These are phyloP conservation scores for Selaginella tamariscina DNA, from an alignment of 75 land plant genomes.

Conservation along the genomic window DNA sequence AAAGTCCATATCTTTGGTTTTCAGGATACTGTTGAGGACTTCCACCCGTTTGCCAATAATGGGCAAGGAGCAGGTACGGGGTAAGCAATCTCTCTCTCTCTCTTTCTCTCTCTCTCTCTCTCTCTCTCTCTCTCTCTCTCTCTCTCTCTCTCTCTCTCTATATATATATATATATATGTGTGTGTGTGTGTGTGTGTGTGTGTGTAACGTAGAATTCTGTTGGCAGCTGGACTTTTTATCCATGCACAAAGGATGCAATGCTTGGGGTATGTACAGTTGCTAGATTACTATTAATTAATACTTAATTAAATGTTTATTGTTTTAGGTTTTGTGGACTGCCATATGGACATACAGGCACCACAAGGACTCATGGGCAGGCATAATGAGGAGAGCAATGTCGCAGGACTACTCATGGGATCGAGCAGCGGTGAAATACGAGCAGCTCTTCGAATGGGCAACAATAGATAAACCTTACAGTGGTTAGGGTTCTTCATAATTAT, in stretches of 20 bases:
- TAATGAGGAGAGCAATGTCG: constrained; percentile 74
- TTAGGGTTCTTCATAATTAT: background rate
- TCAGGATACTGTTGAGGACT: background rate
- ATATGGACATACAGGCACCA: constrained; percentile 48
- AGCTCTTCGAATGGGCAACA: constrained; percentile 76
- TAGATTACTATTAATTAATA: background rate
- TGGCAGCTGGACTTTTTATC: constrained; percentile 84
- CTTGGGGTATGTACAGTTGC: constrained; percentile 35
- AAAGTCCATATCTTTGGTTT: background rate
- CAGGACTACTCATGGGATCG: constrained; percentile 73
- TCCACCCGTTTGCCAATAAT: background rate
- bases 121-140: no score
- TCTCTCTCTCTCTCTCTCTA: no score
- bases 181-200: no score
- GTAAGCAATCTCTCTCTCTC: no score
- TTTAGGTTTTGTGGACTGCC: constrained; percentile 45
- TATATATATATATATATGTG: no score
- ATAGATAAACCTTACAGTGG: constrained; percentile 59
- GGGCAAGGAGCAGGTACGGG: constrained; percentile 43
- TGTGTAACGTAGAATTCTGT: background rate
- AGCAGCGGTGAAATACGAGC: constrained; percentile 82
- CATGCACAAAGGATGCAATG: constrained; percentile 67
- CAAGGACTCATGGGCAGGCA: constrained; percentile 66
- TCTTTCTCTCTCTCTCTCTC: no score
- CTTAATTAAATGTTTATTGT: background rate